A percentile compares a stretch with the other conserved stretches of the same genome.
These are phyloP conservation scores for Pseudogymnoascus sp. DNA, from an alignment of 2,329 filamentous ascomycete species.

Conservation along the genomic window DNA sequence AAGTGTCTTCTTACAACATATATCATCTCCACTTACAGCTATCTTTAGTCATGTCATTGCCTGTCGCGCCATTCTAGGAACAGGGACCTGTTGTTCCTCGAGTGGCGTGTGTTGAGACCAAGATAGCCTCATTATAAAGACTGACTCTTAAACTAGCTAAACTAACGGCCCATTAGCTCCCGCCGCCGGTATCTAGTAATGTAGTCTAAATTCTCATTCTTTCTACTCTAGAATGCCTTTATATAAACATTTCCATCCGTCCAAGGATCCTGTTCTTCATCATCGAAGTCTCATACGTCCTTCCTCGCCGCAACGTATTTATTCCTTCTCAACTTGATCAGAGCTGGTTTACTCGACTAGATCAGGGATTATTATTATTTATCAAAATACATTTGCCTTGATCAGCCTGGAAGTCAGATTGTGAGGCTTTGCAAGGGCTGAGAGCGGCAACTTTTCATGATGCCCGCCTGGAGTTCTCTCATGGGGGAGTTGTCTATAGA, in stretches of 20 bases:
- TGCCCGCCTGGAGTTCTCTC: too few relatives aligned
- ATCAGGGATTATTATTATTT: background rate
- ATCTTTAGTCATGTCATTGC: too few relatives aligned
- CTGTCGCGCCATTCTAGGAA: background rate
- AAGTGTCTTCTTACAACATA: too few relatives aligned
- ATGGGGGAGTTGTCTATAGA: too few relatives aligned
- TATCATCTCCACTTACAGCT: too few relatives aligned
- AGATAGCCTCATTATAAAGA: background rate
- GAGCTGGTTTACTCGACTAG: background rate
- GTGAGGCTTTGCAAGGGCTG: background rate
- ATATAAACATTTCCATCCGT: background rate
- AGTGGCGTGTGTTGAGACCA: background rate
- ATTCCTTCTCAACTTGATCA: background rate
- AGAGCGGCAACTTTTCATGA: too few relatives aligned
- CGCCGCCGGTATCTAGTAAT: background rate
- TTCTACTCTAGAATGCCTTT: background rate
- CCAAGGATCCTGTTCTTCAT: background rate
- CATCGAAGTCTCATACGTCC: background rate
- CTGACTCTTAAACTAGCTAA: background rate
- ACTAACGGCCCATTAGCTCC: background rate
- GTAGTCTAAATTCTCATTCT: background rate
- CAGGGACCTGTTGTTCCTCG: background rate
- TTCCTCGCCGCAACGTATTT: background rate
- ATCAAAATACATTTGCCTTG: background rate
- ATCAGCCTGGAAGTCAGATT: background rate